Evolutionary conservation across 2,329 filamentous ascomycete genomes (phyloP).

Genomic region (Sarocladiaceae sp.): DNA sequence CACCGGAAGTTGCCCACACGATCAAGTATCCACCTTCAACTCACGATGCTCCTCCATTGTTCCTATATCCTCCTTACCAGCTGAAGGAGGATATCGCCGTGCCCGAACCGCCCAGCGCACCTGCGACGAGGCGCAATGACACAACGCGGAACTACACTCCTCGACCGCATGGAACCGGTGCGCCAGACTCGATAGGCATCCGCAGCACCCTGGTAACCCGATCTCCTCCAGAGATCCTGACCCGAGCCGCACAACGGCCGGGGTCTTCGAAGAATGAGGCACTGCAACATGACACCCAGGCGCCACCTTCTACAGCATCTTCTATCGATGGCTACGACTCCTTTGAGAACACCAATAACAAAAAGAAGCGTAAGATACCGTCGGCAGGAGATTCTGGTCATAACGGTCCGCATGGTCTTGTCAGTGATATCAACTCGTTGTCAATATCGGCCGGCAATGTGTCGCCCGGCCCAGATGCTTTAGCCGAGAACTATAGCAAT

Average conservation of each 20-base stretch:
- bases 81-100: constrained; percentile 37
- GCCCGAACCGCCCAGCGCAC: background rate
- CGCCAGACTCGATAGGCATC: constrained; percentile 33
- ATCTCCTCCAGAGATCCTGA: constrained; percentile 39
- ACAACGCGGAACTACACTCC: constrained; percentile 18
- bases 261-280: constrained; percentile 34
- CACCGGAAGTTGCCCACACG: constrained; percentile 73
- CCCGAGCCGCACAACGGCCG: constrained; percentile 34
- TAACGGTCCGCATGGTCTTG: constrained; percentile 32
- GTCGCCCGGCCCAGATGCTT: constrained; percentile 23
- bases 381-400: constrained; percentile 66
- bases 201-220: constrained; percentile 36
- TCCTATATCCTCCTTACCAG: constrained; percentile 54
- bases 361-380: constrained; percentile 98
- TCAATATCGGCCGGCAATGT: constrained; percentile 17
- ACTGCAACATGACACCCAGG: constrained; percentile 42
- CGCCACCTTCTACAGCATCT: constrained; percentile 61
- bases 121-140: constrained; percentile 15
- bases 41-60: constrained; percentile 65
- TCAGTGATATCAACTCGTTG: constrained; percentile 34
- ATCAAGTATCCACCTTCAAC: constrained; percentile 77
- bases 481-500: constrained; percentile 18
- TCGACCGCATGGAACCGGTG: constrained; percentile 34
- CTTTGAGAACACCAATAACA: constrained; percentile 98
- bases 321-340: constrained; percentile 88